phyloP scores from a whole-genome alignment of 176 grass and related monocot species.

The Poa annua region DNA sequence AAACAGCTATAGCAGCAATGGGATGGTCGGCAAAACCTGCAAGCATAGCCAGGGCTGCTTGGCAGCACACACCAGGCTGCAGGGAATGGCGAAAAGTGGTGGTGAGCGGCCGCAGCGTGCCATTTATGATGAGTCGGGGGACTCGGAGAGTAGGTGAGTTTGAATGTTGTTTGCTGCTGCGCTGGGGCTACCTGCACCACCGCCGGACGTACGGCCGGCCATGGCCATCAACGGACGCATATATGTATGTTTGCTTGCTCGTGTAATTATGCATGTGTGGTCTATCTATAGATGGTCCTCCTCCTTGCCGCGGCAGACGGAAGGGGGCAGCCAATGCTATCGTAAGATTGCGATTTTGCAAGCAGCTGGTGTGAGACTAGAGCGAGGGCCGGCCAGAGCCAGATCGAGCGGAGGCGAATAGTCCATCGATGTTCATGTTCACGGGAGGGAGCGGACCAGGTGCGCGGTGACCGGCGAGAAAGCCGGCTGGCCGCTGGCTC shows the following conservation, averaged over 20 bases:
- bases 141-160: neutral
- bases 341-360: no score
- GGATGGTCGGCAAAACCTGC: neutral
- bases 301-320: neutral
- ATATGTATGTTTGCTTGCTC: neutral
- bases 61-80: neutral
- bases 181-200: neutral
- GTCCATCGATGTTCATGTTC: neutral
- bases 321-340: neutral
- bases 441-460: constrained; percentile 39
- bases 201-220: neutral
- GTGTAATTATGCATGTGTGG: neutral
- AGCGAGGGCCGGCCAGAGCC: neutral
- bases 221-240: no score
- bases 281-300: constrained; percentile 5
- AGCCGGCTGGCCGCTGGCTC: neutral
- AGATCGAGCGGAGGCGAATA: neutral
- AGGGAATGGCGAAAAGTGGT: constrained; percentile 21
- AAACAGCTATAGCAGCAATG: neutral
- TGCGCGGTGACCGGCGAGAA: constrained; percentile 19
- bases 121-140: constrained; percentile 29
- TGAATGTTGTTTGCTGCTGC: neutral
- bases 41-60: neutral
- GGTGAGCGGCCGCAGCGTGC: neutral
- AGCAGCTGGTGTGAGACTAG: neutral